Conservation (phyloP, 495 filamentous ascomycete genomes). For the Symbiotaphrina buchneri region DNA sequence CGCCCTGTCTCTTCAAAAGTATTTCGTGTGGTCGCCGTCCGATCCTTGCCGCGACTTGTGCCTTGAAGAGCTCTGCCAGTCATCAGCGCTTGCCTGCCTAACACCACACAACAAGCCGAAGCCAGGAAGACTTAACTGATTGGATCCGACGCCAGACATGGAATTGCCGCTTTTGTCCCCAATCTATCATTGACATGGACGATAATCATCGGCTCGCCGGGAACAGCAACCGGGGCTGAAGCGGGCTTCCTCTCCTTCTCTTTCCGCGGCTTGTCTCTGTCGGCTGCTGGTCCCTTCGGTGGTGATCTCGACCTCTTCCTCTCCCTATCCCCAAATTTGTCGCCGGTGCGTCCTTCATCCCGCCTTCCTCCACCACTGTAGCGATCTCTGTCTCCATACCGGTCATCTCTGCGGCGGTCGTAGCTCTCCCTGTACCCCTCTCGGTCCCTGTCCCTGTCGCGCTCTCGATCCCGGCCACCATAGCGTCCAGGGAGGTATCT, state of each 20-base stretch:
- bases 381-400: too few species aligned
- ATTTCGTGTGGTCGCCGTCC: constrained; percentile 80
- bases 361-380: too few species aligned
- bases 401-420: too few species aligned
- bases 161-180: constrained; percentile 76
- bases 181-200: constrained; percentile 83
- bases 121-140: constrained; percentile 24
- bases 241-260: not conserved
- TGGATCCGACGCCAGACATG: constrained; percentile 59
- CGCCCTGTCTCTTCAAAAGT: constrained; percentile 72
- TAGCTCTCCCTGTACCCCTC: too few species aligned
- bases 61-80: constrained; percentile 45
- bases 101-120: not conserved
- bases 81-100: not conserved
- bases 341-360: too few species aligned
- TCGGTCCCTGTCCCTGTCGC: too few species aligned
- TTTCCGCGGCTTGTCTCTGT: too few species aligned
- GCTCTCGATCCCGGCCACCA: too few species aligned
- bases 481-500: too few species aligned
- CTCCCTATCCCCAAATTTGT: too few species aligned
- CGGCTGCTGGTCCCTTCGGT: too few species aligned
- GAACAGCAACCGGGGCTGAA: constrained; percentile 11
- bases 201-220: constrained; percentile 63
- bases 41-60: constrained; percentile 67
- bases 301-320: too few species aligned